Conservation (phyloP, 805 yeast genomes). For the Candida rishiriensis region DNA sequence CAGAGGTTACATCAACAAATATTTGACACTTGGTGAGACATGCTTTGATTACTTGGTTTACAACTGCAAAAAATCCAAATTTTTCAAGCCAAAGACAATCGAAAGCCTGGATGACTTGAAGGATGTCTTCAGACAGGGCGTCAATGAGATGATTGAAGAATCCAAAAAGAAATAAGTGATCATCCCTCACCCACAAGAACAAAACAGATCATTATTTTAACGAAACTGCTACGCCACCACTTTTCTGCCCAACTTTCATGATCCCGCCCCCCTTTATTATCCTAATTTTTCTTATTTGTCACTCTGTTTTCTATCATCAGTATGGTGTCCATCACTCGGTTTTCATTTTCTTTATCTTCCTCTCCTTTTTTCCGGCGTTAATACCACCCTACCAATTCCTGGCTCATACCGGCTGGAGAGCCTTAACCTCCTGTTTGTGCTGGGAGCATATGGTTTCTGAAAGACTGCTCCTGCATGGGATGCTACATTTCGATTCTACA, state of each 20-base stretch:
- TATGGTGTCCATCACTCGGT: background rate
- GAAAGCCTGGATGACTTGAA: conserved; percentile 25
- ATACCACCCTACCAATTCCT: no score
- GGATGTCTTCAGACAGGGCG: conserved; percentile 26
- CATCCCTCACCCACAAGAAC: no score
- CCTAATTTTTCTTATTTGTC: background rate
- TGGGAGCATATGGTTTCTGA: no score
- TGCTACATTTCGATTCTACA: no score
- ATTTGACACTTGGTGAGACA: conserved; percentile 56
- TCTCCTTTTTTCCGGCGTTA: background rate
- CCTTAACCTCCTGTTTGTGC: no score
- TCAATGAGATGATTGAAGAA: conserved; percentile 24
- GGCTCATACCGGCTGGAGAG: no score
- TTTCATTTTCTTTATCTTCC: background rate
- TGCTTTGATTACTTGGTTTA: conserved; percentile 48
- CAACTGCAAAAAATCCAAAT: conserved; percentile 42
- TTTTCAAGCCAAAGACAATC: conserved; percentile 40
- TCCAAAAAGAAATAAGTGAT: background rate
- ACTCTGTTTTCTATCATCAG: background rate
- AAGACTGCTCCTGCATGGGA: no score
- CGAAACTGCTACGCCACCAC: background rate
- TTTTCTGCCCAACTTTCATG: background rate
- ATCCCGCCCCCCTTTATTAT: background rate
- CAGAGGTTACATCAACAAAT: conserved; percentile 39
- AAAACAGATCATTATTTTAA: background rate